Percentiles rank a stretch among this genome's conserved stretches.
phyloP scores from a whole-genome alignment of 2,329 filamentous ascomycete genomes.

The Cercospora sesami region DNA sequence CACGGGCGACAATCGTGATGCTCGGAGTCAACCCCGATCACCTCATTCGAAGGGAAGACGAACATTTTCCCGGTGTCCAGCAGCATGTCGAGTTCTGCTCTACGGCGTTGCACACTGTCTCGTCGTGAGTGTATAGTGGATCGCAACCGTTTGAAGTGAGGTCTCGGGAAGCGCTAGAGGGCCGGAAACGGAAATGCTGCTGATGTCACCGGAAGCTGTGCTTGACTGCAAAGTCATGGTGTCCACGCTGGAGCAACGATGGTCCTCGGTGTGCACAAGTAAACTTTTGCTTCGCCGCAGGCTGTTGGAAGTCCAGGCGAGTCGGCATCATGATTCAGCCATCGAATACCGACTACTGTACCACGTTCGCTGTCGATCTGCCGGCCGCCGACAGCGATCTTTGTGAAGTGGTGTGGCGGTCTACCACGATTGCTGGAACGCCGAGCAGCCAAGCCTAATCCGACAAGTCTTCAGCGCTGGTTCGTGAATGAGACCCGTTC shows the following conservation, averaged over 20 bases:
- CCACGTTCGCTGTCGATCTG: neutral
- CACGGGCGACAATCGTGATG: neutral
- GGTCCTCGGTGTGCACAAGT: neutral
- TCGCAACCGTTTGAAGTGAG: neutral
- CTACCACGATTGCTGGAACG: neutral
- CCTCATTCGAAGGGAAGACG: neutral
- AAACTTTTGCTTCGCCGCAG: neutral
- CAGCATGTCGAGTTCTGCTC: neutral
- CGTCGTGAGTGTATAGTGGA: neutral
- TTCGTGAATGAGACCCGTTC: neutral
- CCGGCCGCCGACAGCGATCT: neutral
- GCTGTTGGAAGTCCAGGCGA: neutral
- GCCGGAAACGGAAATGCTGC: neutral
- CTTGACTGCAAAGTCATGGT: neutral
- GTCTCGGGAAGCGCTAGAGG: neutral
- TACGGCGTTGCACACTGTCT: neutral
- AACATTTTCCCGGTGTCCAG: neutral
- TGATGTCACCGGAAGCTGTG: neutral
- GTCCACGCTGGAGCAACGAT: neutral
- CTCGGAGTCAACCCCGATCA: neutral
- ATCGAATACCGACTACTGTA: neutral
- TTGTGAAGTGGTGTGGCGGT: neutral
- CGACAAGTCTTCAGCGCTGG: neutral
- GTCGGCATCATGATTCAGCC: neutral
- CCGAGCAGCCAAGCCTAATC: neutral